phyloP scores from a whole-genome alignment of 768 basidiomycete species.

The Amanita exitialis region DNA sequence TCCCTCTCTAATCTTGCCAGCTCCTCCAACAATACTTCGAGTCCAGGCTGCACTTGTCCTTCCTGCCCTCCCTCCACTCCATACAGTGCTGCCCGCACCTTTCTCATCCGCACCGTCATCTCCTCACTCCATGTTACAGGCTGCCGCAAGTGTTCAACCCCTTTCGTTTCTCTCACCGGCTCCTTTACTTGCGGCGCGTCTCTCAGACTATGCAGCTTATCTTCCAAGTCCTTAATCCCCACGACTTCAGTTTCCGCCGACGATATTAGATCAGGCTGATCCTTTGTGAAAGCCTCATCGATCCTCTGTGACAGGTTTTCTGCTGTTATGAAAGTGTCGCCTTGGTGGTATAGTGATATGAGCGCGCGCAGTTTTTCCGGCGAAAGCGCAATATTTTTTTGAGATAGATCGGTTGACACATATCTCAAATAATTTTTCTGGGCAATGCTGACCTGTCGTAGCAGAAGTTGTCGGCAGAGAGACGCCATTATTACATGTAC shows the following conservation, averaged over 20 bases:
- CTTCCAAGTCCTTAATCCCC: constrained; percentile 11
- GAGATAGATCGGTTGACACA: not conserved
- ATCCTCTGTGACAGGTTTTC: constrained; percentile 59
- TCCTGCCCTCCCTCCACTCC: constrained; percentile 27
- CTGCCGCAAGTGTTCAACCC: not conserved
- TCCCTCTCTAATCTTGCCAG: constrained; percentile 14
- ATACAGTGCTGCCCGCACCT: constrained; percentile 42
- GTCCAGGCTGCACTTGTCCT: constrained; percentile 26
- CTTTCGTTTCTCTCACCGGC: constrained; percentile 17
- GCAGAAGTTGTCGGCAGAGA: not conserved
- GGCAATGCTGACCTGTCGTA: not conserved
- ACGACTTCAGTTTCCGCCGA: not conserved
- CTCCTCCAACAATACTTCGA: constrained; percentile 35
- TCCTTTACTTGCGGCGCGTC: constrained; percentile 27
- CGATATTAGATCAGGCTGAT: not conserved
- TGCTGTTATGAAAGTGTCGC: constrained; percentile 57
- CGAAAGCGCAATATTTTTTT: constrained; percentile 22
- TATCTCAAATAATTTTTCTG: not conserved
- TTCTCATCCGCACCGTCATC: constrained; percentile 23
- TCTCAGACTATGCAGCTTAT: constrained; percentile 14
- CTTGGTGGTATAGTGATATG: constrained; percentile 70
- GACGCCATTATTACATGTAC: not conserved
- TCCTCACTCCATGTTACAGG: constrained; percentile 18
- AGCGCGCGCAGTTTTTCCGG: constrained; percentile 60
- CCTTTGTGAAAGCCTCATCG: constrained; percentile 46